phyloP scores from a whole-genome alignment of 2,329 filamentous ascomycete genomes.

The Conoideocrella luteorostrata region DNA sequence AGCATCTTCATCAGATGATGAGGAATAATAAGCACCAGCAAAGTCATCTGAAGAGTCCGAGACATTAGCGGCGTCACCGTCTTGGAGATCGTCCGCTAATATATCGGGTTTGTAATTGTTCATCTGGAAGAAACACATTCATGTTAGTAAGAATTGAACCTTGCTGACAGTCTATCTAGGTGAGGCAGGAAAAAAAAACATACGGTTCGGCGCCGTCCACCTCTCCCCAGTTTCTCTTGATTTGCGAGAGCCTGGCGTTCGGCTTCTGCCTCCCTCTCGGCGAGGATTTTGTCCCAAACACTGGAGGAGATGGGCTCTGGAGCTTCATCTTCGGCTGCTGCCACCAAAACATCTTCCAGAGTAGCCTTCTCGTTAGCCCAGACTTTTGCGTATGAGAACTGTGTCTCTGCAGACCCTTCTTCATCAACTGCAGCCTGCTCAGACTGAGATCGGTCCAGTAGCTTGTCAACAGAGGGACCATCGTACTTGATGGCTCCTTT shows the following conservation, averaged over 20 bases:
- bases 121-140: conserved; percentile 15
- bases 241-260: conserved; percentile 62
- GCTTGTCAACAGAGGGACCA: conserved; percentile 71
- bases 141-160: too few species aligned
- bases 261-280: conserved; percentile 73
- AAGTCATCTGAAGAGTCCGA: conserved; percentile 30
- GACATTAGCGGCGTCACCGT: conserved; percentile 20
- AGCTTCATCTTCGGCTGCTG: conserved; percentile 42
- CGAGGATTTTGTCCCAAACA: conserved; percentile 87
- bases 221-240: conserved; percentile 74
- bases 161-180: too few species aligned
- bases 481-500: conserved; percentile 78
- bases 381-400: conserved; percentile 84
- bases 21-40: conserved; percentile 21
- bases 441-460: conserved; percentile 79
- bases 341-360: conserved; percentile 57
- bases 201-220: conserved; percentile 61
- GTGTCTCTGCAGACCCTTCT: conserved; percentile 62
- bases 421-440: conserved; percentile 63
- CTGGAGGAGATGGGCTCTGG: conserved; percentile 54
- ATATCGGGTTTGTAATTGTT: conserved; percentile 29
- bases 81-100: conserved; percentile 16
- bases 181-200: conserved; percentile 10
- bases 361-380: conserved; percentile 78
- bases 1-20: conserved; percentile 24